Conservation (phyloP, 495 filamentous ascomycete species). For the Aspergillus panamensis region DNA sequence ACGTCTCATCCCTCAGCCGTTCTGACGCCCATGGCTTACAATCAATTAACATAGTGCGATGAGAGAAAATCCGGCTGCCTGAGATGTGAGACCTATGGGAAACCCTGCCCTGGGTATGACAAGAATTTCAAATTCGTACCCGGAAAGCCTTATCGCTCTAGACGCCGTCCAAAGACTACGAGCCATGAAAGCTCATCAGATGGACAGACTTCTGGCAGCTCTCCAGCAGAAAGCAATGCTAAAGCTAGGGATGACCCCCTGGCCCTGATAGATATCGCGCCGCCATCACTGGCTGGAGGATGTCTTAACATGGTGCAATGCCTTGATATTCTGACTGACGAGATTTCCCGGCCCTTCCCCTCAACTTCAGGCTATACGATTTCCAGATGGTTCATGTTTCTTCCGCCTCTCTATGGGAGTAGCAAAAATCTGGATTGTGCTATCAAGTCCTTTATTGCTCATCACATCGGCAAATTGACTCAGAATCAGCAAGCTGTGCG, state of each 20-base stretch:
- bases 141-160: slow-evolving; percentile 32
- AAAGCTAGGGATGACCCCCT: slow-evolving; percentile 6
- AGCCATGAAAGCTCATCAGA: neutral
- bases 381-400: slow-evolving; percentile 29
- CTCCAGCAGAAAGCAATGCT: neutral
- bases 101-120: slow-evolving; percentile 36
- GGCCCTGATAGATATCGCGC: neutral
- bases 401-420: slow-evolving; percentile 32
- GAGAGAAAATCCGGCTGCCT: slow-evolving; percentile 30
- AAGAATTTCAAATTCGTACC: slow-evolving; percentile 33
- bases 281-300: slow-evolving; percentile 8
- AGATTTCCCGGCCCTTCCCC: slow-evolving; percentile 24
- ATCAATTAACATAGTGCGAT: slow-evolving; percentile 27
- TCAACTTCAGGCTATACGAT: slow-evolving; percentile 18
- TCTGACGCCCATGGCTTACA: slow-evolving; percentile 7
- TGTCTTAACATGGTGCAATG: slow-evolving; percentile 27
- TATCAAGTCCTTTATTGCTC: slow-evolving; percentile 30
- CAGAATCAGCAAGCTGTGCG: slow-evolving; percentile 26
- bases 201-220: neutral
- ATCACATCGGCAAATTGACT: slow-evolving; percentile 30
- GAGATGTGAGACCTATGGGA: slow-evolving; percentile 35
- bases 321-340: slow-evolving; percentile 25
- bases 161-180: slow-evolving; percentile 15
- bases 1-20: neutral
- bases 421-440: slow-evolving; percentile 30